Percentiles rank a stretch among this genome's conserved stretches.
These are phyloP conservation scores for Ustilago esculenta DNA, from an alignment of 1,284 basidiomycete genomes.

Conservation along the genomic window DNA sequence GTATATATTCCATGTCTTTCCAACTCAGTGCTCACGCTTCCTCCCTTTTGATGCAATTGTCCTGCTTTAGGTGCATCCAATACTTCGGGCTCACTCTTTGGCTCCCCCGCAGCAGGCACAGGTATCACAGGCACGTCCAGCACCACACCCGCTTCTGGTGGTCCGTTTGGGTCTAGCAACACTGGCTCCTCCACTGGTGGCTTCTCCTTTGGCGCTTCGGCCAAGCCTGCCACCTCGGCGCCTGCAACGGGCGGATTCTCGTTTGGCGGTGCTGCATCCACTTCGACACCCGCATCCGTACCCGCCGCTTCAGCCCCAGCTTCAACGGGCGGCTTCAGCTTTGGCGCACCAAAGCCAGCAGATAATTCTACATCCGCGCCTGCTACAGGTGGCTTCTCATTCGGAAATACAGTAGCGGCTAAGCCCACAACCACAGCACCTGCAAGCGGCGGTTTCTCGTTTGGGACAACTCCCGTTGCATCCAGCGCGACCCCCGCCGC, in stretches of 20 bases:
- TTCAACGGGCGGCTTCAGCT: constrained; percentile 39
- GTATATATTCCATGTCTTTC: not conserved
- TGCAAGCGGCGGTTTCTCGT: constrained; percentile 41
- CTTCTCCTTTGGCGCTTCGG: constrained; percentile 47
- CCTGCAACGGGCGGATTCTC: constrained; percentile 47
- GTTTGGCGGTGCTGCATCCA: constrained; percentile 36
- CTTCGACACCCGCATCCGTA: constrained; percentile 34
- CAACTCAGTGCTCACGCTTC: too few species aligned
- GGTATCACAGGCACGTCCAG: not conserved
- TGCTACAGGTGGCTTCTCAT: constrained; percentile 46
- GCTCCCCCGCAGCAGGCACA: constrained; percentile 20
- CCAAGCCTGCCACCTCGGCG: constrained; percentile 36
- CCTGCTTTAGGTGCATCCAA: constrained; percentile 25
- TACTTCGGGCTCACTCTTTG: constrained; percentile 28
- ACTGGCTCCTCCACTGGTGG: constrained; percentile 9
- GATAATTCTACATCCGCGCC: constrained; percentile 27
- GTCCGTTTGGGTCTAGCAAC: constrained; percentile 29
- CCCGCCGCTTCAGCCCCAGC: constrained; percentile 30
- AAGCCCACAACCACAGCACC: constrained; percentile 59
- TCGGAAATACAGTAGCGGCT: constrained; percentile 37
- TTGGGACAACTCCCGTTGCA: constrained; percentile 23
- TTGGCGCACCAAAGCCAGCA: constrained; percentile 30
- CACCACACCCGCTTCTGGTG: constrained; percentile 6
- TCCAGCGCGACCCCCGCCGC: constrained; percentile 26
- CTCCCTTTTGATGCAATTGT: too few species aligned